A percentile compares a stretch with the other conserved stretches of the same genome.
These are phyloP conservation scores for Malassezia brasiliensis DNA, from an alignment of 1,284 basidiomycete genomes.

Conservation along the genomic window DNA sequence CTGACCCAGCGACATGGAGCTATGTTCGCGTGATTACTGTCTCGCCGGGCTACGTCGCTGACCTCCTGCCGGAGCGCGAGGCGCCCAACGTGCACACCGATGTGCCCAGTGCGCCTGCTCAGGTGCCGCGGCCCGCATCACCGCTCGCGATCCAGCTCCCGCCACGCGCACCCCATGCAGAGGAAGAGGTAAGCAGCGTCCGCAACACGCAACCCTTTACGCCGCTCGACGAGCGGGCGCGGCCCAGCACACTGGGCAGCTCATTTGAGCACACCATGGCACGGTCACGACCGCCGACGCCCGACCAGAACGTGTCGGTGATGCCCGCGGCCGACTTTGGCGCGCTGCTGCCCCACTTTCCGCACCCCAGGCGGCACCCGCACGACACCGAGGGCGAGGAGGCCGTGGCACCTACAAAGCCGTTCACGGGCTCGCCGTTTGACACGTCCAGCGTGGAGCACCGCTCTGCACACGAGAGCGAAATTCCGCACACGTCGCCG, in stretches of 20 bases:
- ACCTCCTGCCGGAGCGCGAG: slow-evolving; percentile 14
- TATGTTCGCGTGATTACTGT: slow-evolving; percentile 30
- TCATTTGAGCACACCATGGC: not conserved
- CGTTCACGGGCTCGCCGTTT: not conserved
- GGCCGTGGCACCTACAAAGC: not conserved
- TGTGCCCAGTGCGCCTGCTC: not conserved
- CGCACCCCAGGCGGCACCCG: not conserved
- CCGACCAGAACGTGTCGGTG: not conserved
- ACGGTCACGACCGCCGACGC: not conserved
- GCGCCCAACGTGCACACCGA: not conserved
- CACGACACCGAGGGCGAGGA: not conserved
- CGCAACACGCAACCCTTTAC: slow-evolving; percentile 8
- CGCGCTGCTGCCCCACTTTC: not conserved
- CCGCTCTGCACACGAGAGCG: not conserved
- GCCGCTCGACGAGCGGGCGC: not conserved
- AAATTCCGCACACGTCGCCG: not conserved
- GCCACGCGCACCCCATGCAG: not conserved
- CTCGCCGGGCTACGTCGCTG: slow-evolving; percentile 34
- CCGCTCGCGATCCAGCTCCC: not conserved
- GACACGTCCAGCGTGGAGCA: not conserved
- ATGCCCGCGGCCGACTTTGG: not conserved
- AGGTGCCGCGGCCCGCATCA: not conserved
- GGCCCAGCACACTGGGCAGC: no score
- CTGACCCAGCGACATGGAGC: slow-evolving; percentile 27
- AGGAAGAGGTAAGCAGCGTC: slow-evolving; percentile 4